Percentiles rank a stretch among this genome's conserved stretches.
These are phyloP conservation scores for Paraurostyla sp. DNA, from an alignment of 73 alveolate species.

Conservation along the genomic window DNA sequence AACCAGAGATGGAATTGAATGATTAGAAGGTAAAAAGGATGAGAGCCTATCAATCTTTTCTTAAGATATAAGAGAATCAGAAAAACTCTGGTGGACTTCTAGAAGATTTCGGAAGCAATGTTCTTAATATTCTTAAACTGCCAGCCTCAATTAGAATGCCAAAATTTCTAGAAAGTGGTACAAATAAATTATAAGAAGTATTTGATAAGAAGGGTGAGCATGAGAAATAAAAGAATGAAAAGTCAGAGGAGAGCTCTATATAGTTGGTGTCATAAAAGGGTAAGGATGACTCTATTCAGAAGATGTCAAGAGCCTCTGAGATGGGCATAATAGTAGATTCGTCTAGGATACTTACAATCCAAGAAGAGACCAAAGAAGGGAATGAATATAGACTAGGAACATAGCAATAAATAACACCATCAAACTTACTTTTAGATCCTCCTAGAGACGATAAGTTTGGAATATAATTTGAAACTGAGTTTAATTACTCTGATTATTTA, in stretches of 20 bases:
- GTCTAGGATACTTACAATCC: not conserved
- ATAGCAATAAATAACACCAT: not conserved
- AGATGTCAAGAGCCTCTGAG: constrained; percentile 5
- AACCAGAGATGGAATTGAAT: not conserved
- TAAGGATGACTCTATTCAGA: not conserved
- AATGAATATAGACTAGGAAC: not conserved
- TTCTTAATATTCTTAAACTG: constrained; percentile 3
- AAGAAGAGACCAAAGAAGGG: not conserved
- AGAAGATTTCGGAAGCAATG: constrained; percentile 37
- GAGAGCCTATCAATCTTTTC: constrained; percentile 19
- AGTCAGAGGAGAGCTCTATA: constrained; percentile 7
- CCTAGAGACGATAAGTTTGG: not conserved
- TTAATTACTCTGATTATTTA: constrained; percentile 31
- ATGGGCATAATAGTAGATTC: constrained; percentile 23
- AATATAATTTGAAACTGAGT: not conserved
- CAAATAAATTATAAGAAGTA: not conserved
- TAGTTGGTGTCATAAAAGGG: not conserved
- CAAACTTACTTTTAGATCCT: not conserved
- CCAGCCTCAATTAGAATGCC: constrained; percentile 44
- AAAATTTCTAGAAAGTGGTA: not conserved
- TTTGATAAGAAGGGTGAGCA: not conserved
- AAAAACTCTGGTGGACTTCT: constrained; percentile 35
- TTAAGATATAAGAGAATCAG: constrained; percentile 9
- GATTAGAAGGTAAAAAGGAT: constrained; percentile 6
- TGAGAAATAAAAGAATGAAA: not conserved